A percentile compares a stretch with the other conserved stretches of the same genome.
These are phyloP conservation scores for Aspergillus jensenii DNA, from an alignment of 2,329 filamentous ascomycete genomes.

Conservation along the genomic window DNA sequence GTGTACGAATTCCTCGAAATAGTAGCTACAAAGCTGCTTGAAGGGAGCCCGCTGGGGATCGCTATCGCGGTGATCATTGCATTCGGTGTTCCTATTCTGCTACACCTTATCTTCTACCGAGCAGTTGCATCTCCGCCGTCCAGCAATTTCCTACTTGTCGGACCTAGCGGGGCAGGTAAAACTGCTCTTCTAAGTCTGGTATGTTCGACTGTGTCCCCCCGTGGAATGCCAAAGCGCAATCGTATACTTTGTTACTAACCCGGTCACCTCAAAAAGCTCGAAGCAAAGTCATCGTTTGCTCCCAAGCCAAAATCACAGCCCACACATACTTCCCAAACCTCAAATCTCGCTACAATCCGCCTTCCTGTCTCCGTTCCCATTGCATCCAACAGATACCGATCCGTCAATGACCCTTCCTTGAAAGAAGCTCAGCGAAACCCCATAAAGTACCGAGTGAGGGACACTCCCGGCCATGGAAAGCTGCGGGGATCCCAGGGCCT, in stretches of 20 bases:
- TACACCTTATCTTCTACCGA: conserved; percentile 74
- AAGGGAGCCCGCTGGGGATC: conserved; percentile 51
- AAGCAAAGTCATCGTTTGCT: conserved; percentile 43
- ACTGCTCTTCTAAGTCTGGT: conserved; percentile 82
- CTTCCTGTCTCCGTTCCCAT: conserved; percentile 55
- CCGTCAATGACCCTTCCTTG: conserved; percentile 65
- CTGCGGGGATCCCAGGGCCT: conserved; percentile 65
- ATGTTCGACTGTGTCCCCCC: conserved; percentile 23
- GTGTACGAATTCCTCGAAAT: conserved; percentile 31
- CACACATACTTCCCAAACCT: conserved; percentile 65
- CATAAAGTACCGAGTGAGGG: conserved; percentile 47
- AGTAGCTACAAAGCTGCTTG: conserved; percentile 43
- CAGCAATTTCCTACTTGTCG: conserved; percentile 75
- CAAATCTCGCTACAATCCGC: conserved; percentile 56
- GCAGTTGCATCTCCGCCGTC: conserved; percentile 62
- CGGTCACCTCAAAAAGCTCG: conserved; percentile 36
- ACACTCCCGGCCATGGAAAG: conserved; percentile 96
- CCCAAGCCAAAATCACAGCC: conserved; percentile 33
- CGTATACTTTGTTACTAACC: background rate
- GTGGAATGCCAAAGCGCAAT: background rate
- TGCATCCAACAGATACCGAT: conserved; percentile 63
- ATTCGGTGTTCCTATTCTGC: conserved; percentile 69
- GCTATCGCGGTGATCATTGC: conserved; percentile 69
- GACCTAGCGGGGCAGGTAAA: conserved; percentile 82
- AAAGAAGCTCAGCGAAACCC: conserved; percentile 46